These are phyloP conservation scores for Coniochaeta sp. DNA, from an alignment of 2,329 filamentous ascomycete genomes.

Conservation along the genomic window DNA sequence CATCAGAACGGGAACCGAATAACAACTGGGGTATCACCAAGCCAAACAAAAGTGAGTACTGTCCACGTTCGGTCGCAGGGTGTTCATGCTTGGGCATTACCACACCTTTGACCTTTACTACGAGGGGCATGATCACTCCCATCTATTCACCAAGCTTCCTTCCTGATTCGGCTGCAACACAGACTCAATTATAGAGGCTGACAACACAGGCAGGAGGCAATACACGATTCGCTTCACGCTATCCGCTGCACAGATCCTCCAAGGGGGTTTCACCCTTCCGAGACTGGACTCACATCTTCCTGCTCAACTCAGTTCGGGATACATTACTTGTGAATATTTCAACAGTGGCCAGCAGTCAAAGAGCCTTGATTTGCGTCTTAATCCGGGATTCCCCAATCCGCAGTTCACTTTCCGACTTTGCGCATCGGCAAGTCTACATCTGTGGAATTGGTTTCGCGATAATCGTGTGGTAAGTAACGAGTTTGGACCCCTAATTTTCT, in stretches of 20 bases:
- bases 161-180: background rate
- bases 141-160: background rate
- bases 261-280: background rate
- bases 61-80: background rate
- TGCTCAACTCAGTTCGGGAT: background rate
- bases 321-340: background rate
- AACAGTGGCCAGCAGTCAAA: background rate
- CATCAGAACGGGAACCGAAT: conserved; percentile 19
- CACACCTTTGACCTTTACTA: background rate
- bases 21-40: background rate
- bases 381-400: background rate
- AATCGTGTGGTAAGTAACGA: background rate
- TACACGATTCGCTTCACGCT: background rate
- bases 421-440: background rate
- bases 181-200: background rate
- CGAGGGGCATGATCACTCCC: background rate
- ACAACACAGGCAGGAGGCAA: background rate
- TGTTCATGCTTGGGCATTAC: background rate
- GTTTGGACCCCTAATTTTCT: background rate
- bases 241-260: background rate
- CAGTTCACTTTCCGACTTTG: too few relatives aligned
- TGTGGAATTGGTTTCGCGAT: background rate
- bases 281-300: background rate
- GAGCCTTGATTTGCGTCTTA: background rate
- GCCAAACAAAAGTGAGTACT: background rate